Percentiles rank a stretch among this genome's conserved stretches.
phyloP scores from a whole-genome alignment of 2,329 filamentous ascomycete genomes.

The Orbilia javanica region DNA sequence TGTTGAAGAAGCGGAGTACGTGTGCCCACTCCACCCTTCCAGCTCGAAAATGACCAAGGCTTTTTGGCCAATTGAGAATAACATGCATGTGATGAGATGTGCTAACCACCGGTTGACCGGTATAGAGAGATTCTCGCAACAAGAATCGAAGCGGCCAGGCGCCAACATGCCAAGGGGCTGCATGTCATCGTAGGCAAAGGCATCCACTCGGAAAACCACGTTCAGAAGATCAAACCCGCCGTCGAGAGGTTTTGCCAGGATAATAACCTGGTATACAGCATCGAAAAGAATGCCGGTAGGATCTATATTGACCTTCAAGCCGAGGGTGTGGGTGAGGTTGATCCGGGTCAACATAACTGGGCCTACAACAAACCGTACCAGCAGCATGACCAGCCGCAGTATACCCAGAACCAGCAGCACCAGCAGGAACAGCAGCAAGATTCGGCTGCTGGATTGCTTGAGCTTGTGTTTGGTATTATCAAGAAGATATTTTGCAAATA shows the following conservation, averaged over 20 bases:
- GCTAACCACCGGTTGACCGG: not conserved
- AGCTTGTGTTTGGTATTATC: slow-evolving; percentile 43
- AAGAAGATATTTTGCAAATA: slow-evolving; percentile 55
- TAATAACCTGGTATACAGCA: slow-evolving; percentile 82
- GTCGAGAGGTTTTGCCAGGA: slow-evolving; percentile 89
- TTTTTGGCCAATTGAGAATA: not conserved
- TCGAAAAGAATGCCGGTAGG: slow-evolving; percentile 88
- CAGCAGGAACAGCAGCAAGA: slow-evolving; percentile 64
- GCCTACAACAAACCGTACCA: slow-evolving; percentile 64
- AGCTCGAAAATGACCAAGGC: too few relatives aligned
- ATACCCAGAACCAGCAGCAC: slow-evolving; percentile 66
- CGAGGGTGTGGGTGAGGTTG: slow-evolving; percentile 67
- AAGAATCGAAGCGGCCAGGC: slow-evolving; percentile 82
- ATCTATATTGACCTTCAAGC: slow-evolving; percentile 84
- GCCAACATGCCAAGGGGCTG: slow-evolving; percentile 81
- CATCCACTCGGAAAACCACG: slow-evolving; percentile 82
- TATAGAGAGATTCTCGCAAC: slow-evolving; percentile 79
- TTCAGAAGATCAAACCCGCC: slow-evolving; percentile 95
- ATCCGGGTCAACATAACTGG: slow-evolving; percentile 63
- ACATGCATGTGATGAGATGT: not conserved
- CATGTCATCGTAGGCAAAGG: slow-evolving; percentile 98
- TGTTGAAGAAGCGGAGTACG: slow-evolving; percentile 86
- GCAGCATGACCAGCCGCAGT: slow-evolving; percentile 65
- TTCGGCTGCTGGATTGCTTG: slow-evolving; percentile 29
- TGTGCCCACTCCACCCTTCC: not conserved